These are phyloP conservation scores for Passiflora organensis DNA, from an alignment of 345 rosid genomes.

Conservation along the genomic window DNA sequence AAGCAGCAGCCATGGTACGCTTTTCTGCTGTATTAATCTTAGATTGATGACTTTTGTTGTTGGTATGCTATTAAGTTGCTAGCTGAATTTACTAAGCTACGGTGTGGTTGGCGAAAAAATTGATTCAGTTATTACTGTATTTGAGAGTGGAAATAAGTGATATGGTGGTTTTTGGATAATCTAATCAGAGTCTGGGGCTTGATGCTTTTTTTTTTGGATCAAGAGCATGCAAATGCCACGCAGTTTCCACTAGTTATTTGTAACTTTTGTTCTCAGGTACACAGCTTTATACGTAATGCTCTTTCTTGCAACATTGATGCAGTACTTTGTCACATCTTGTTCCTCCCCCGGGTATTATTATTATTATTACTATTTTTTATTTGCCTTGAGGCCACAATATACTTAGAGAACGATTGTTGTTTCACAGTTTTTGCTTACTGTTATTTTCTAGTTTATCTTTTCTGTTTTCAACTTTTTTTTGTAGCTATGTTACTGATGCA, in stretches of 20 bases:
- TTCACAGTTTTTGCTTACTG: slow-evolving; percentile 2
- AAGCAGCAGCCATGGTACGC: slow-evolving; percentile 56
- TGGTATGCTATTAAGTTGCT: no score
- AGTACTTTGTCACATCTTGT: slow-evolving; percentile 74
- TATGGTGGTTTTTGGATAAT: not conserved
- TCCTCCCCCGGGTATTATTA: slow-evolving; percentile 86
- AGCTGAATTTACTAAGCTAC: no score
- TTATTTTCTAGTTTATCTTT: not conserved
- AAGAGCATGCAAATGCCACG: not conserved
- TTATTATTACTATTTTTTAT: not conserved
- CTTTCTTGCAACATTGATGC: slow-evolving; percentile 62
- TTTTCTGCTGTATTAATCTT: no score
- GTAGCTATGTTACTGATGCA: slow-evolving; percentile 63
- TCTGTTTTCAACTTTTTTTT: slow-evolving; percentile 1
- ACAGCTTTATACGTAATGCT: slow-evolving; percentile 51
- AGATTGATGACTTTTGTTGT: no score
- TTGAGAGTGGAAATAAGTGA: no score
- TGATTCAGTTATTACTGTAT: not conserved
- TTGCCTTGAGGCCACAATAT: not conserved
- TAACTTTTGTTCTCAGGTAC: slow-evolving; percentile 50
- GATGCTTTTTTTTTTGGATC: not conserved
- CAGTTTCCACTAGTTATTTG: no score
- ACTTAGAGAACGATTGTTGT: not conserved
- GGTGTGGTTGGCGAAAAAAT: no score
- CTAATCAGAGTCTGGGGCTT: not conserved